Conservation (phyloP, 2,329 filamentous ascomycete species). For the Pseudopyrenochaeta lycopersici region DNA sequence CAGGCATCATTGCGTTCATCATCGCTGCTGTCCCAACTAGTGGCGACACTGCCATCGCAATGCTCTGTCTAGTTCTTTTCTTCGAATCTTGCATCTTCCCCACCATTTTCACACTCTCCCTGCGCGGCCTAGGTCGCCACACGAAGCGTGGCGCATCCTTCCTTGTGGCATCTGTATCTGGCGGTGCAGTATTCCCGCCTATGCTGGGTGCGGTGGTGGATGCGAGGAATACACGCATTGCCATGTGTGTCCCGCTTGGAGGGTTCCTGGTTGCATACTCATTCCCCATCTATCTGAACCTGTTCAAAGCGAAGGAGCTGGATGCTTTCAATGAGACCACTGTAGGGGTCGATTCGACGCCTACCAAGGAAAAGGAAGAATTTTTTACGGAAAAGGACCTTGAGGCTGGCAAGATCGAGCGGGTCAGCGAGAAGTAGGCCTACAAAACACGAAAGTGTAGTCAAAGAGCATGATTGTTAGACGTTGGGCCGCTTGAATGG, state of each 20-base stretch:
- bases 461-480: too few relatives aligned
- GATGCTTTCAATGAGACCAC: constrained; percentile 30
- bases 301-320: constrained; percentile 38
- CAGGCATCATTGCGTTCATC: constrained; percentile 61
- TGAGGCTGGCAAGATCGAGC: constrained; percentile 16
- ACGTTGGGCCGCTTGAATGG: too few relatives aligned
- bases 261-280: constrained; percentile 40
- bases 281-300: constrained; percentile 37
- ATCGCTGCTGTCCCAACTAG: constrained; percentile 57
- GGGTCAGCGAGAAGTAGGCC: not conserved
- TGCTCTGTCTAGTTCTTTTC: constrained; percentile 62
- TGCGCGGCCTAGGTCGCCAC: constrained; percentile 33
- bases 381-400: constrained; percentile 17
- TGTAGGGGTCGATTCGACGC: constrained; percentile 17
- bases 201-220: constrained; percentile 40
- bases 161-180: constrained; percentile 32
- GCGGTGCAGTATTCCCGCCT: constrained; percentile 37
- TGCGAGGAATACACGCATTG: constrained; percentile 27
- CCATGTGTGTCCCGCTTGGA: constrained; percentile 38
- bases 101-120: constrained; percentile 37
- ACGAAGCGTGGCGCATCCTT: constrained; percentile 40
- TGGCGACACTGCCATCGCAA: constrained; percentile 52
- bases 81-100: constrained; percentile 58
- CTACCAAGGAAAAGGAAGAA: constrained; percentile 9
- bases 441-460: too few relatives aligned